Evolutionary conservation across 441 rosid species (phyloP).

Genomic region (Adansonia gregorii): DNA sequence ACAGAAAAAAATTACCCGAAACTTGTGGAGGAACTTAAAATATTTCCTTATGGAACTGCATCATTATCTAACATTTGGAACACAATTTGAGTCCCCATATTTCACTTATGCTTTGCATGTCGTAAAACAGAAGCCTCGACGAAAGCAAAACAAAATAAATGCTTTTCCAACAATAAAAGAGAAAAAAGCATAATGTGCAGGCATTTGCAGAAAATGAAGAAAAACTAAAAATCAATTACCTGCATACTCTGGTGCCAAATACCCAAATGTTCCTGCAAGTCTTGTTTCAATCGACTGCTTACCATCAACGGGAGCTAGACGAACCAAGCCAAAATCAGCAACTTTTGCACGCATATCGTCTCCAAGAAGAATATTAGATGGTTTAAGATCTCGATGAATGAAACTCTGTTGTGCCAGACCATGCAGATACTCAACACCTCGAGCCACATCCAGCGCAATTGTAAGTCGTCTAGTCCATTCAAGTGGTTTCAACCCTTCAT

Average conservation of each 20-base stretch:
- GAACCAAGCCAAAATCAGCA: constrained; percentile 55
- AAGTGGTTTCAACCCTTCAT: constrained; percentile 46
- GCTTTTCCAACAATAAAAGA: background rate
- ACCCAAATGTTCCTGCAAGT: constrained; percentile 53
- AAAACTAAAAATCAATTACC: constrained; percentile 32
- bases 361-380: constrained; percentile 53
- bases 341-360: constrained; percentile 58
- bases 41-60: background rate
- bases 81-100: background rate
- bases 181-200: background rate
- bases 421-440: constrained; percentile 50
- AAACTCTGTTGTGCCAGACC: constrained; percentile 47
- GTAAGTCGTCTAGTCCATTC: constrained; percentile 52
- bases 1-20: background rate
- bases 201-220: background rate
- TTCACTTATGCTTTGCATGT: background rate
- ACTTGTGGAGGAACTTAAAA: background rate
- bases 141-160: background rate
- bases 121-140: background rate
- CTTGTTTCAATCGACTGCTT: constrained; percentile 49
- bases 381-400: constrained; percentile 48
- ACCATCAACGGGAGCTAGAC: constrained; percentile 49
- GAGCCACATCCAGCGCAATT: constrained; percentile 51
- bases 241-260: constrained; percentile 53
- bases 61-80: background rate